Evolutionary conservation across 78 protist species (phyloP), one percentile per base, ranked within the genome.

Genomic region (Guillardia theta): DNA sequence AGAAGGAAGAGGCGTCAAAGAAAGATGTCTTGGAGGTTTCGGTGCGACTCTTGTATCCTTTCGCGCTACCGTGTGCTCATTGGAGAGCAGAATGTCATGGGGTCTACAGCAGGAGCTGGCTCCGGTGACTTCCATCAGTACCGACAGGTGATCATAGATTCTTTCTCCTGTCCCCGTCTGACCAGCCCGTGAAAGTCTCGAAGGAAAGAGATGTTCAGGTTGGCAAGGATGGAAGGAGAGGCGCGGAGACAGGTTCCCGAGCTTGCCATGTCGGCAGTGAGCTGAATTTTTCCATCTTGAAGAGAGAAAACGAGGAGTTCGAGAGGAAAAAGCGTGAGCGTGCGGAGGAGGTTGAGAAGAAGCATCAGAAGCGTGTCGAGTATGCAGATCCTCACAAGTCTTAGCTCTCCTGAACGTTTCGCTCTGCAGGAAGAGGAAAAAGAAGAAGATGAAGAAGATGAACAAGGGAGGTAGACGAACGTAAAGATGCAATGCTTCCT

Each of bases 51-150:
- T 12, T 12, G 70, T 8, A 58, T 1, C 27, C 39, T 58, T 58
- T 58, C 39, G 27, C 70, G 70, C 21, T 6, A 19, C 30, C 58
- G 78, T 22, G 41, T 19, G n/a, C 12, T 15, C 41, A 15, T 70
- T 4, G n/a, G 5, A 15, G 33, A 36, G 90, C 90, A 78, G 90
- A 78, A 78, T 30, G 24, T 30, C 9, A 78, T 78, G 90, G 90
- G 90, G 4, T 78, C 90, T 10, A 78, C 90, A 0, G 90, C 90
- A 19, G 90, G 90, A 0, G 90, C 90, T 8, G 90, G 90, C 19
- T 78, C 90, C 48, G 90, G 90, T 1, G 90, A 78, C 48, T 78
- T 78, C 48, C 90, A 78, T 78, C 90, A 78, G 48, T 78, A 78
- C 33, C 18, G 90, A 36, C 48, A 43, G n/a, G n/a, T n/a, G n/a